phyloP scores from a whole-genome alignment of 140 eudicot species.

The Oenanthe javanica region DNA sequence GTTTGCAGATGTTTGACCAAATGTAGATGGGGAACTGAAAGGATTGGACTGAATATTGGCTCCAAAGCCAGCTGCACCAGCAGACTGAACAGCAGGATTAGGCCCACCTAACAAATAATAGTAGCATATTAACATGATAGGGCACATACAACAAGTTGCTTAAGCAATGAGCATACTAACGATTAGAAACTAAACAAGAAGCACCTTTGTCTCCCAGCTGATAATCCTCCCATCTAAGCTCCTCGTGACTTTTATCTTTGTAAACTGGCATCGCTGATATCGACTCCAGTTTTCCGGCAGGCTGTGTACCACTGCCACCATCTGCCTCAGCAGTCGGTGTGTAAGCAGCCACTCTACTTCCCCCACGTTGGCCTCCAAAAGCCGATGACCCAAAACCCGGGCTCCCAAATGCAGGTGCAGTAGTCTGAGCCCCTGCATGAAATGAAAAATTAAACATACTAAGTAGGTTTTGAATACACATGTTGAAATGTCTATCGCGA shows the following conservation, averaged over 20 bases:
- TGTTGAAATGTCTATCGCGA: neutral
- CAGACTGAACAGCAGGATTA: conserved; percentile 70
- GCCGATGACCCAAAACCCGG: conserved; percentile 60
- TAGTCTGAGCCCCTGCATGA: conserved; percentile 63
- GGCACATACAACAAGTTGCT: neutral
- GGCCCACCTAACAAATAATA: conserved; percentile 60
- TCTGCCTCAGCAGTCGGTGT: conserved; percentile 67
- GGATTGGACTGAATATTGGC: conserved; percentile 42
- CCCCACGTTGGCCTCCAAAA: conserved; percentile 71
- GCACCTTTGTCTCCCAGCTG: conserved; percentile 88
- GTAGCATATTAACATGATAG: neutral
- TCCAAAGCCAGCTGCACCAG: conserved; percentile 52
- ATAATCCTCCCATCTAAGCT: conserved; percentile 97
- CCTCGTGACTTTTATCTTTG: conserved; percentile 93
- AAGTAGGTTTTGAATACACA: neutral
- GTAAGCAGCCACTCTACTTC: conserved; percentile 74
- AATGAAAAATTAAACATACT: neutral
- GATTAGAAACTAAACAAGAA: neutral
- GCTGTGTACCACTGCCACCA: conserved; percentile 44
- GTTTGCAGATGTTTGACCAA: conserved; percentile 54
- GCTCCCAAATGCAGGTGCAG: conserved; percentile 63
- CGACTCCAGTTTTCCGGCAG: conserved; percentile 77
- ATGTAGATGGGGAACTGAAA: conserved; percentile 58
- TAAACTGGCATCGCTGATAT: conserved; percentile 89
- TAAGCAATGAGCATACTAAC: neutral